These are phyloP conservation scores for Isabelozyma pseudorhagii DNA, from an alignment of 805 yeast genomes.

Conservation along the genomic window DNA sequence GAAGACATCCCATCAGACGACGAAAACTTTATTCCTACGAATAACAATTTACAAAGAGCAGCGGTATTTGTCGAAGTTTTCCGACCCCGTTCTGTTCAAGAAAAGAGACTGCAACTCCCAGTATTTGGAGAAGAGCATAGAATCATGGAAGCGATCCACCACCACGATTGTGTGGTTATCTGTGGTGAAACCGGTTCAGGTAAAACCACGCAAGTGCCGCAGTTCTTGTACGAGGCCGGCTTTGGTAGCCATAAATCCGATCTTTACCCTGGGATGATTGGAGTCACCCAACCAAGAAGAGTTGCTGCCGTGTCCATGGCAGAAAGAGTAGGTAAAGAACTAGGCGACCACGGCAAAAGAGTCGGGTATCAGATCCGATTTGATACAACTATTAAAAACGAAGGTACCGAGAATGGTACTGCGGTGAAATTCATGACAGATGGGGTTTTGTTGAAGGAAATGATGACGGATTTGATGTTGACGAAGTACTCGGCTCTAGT, in stretches of 20 bases:
- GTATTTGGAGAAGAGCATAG: slow-evolving; percentile 87
- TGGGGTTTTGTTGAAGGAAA: slow-evolving; percentile 89
- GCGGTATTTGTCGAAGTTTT: slow-evolving; percentile 67
- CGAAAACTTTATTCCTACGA: slow-evolving; percentile 56
- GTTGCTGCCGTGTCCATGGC: slow-evolving; percentile 95
- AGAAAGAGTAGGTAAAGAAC: slow-evolving; percentile 68
- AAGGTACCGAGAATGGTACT: slow-evolving; percentile 48
- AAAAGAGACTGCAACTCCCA: slow-evolving; percentile 70
- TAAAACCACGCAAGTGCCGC: slow-evolving; percentile 98
- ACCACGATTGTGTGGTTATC: slow-evolving; percentile 83
- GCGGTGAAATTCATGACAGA: slow-evolving; percentile 89
- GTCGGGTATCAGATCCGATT: slow-evolving; percentile 85
- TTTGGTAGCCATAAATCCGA: slow-evolving; percentile 66
- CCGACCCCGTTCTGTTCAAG: slow-evolving; percentile 65
- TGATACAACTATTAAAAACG: slow-evolving; percentile 60
- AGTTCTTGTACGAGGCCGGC: slow-evolving; percentile 89
- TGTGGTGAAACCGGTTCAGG: slow-evolving; percentile 99
- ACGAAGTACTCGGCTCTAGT: slow-evolving; percentile 81
- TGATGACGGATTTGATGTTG: slow-evolving; percentile 83
- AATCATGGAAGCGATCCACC: slow-evolving; percentile 93
- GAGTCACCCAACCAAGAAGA: slow-evolving; percentile 92
- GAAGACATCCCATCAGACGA: slow-evolving; percentile 73
- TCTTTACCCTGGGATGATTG: slow-evolving; percentile 82
- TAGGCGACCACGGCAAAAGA: slow-evolving; percentile 65
- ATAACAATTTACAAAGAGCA: slow-evolving; percentile 51